Conservation (phyloP, 257 asterid genomes). For the Nicotiana knightiana region DNA sequence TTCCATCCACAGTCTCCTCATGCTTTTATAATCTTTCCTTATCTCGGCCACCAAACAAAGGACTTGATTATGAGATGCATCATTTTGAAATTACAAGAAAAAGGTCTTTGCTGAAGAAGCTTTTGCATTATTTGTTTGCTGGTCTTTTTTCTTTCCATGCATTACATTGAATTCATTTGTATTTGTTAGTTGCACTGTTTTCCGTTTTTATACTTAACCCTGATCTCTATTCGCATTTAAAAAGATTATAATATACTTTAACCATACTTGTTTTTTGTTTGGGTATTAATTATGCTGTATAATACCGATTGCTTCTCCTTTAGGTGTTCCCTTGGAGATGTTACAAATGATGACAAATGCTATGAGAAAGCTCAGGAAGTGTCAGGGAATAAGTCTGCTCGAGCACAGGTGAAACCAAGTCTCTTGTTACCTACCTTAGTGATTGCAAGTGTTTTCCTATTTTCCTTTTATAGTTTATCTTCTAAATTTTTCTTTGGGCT, state of each 20-base stretch:
- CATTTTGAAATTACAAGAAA: background rate
- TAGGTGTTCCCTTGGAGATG: conserved; percentile 88
- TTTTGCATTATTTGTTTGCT: conserved; percentile 3
- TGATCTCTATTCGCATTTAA: background rate
- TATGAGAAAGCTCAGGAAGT: conserved; percentile 85
- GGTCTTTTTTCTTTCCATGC: background rate
- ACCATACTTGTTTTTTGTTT: background rate
- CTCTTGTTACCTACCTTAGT: background rate
- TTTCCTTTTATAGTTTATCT: background rate
- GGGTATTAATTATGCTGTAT: background rate
- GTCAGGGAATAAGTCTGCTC: conserved; percentile 69
- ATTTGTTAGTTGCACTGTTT: background rate
- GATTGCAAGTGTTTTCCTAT: background rate
- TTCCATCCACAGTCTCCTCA: background rate
- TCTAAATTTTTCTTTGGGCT: background rate
- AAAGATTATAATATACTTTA: background rate
- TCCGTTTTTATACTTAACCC: background rate
- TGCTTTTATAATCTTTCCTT: background rate
- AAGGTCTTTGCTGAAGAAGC: background rate
- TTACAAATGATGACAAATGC: conserved; percentile 61
- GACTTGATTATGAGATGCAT: background rate
- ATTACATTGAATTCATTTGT: background rate
- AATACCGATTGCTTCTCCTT: background rate
- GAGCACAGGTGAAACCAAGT: conserved; percentile 43
- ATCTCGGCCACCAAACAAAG: background rate